A percentile compares a stretch with the other conserved stretches of the same genome.
phyloP scores from a whole-genome alignment of 2,329 filamentous ascomycete genomes.

The Erysiphe pulchra region DNA sequence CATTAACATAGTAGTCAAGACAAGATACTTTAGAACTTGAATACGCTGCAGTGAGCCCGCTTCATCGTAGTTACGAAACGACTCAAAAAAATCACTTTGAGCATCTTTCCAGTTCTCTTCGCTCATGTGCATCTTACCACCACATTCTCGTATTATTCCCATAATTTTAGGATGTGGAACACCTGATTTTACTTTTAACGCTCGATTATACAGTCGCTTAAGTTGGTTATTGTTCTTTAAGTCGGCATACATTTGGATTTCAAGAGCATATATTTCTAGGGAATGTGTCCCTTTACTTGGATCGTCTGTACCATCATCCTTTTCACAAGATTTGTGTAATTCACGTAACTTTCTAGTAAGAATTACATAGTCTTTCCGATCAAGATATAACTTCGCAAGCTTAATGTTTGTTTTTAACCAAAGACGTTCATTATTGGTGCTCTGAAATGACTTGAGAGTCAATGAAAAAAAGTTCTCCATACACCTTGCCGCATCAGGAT shows the following conservation, averaged over 20 bases:
- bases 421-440: slow-evolving; percentile 85
- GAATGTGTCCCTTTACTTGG: slow-evolving; percentile 91
- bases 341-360: slow-evolving; percentile 67
- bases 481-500: slow-evolving; percentile 46
- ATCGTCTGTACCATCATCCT: slow-evolving; percentile 67
- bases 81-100: slow-evolving; percentile 94
- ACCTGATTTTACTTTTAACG: slow-evolving; percentile 79
- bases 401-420: slow-evolving; percentile 99
- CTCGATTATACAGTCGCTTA: slow-evolving; percentile 76
- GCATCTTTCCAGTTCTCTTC: slow-evolving; percentile 98
- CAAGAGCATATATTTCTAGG: slow-evolving; percentile 82
- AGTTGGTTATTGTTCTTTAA: slow-evolving; percentile 94
- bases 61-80: slow-evolving; percentile 96
- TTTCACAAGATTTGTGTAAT: slow-evolving; percentile 70
- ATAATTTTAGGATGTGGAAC: slow-evolving; percentile 97
- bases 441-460: slow-evolving; percentile 85
- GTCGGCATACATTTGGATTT: slow-evolving; percentile 97
- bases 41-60: slow-evolving; percentile 88
- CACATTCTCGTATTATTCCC: slow-evolving; percentile 95
- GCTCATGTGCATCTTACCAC: slow-evolving; percentile 99
- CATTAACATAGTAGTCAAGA: slow-evolving; percentile 95
- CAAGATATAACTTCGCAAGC: slow-evolving; percentile 70
- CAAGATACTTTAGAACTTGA: slow-evolving; percentile 88
- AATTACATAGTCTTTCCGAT: slow-evolving; percentile 64
- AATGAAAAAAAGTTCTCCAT: slow-evolving; percentile 92